Base-by-base conservation (phyloP, 345 rosid genomes). In the Cardiospermum halicacabum region DNA sequence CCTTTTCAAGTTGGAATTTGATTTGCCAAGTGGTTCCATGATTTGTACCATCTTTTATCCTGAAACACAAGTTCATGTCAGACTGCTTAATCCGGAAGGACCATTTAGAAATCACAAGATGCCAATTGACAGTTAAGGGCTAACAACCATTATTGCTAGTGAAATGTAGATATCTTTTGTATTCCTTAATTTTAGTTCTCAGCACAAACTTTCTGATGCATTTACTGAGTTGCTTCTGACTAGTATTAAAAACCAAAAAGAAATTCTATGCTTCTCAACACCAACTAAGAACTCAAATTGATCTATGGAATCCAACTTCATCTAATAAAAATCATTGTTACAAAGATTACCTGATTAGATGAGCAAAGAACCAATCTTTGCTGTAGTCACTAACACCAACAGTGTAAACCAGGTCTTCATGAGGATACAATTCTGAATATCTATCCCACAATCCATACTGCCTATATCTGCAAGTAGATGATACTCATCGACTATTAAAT, bases 381-480 rank as follows among this genome's bases (percentile, higher is more conserved):
- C 71, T 75, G 54, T 84, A 85, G 68, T 94, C 86, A 54, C 95
- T 85, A 43, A 69, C 73, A 30, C 96, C 97, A 22, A 91, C 60
- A 19, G 84, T 86, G 78, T 85, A 94, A 54, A 91, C 80, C 82
- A 94, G 76, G 77, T 94, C 97, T 30, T 74, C 76, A 39, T 76
- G 73, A 11, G 99, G 99, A 77, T 88, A 94, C 60, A 90, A 43
- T 31, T 91, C 96, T 26, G 88, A 62, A 64, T 94, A 91, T 71
- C 95, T 84, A 47, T 78, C 80, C 99, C 99, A 94, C 72, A 94
- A 73, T 24, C 99, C 99, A 51, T 94, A 94, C 72, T 91, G 99
- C 87, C 96, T 85, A 74, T 83, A 91, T 78, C 98, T 89, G 87
- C 58, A 26, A 26, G 49, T n/a, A 48, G n/a, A 30, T 19, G 24